Conservation (phyloP, 2,329 filamentous ascomycete species). For the Grosmannia serpens region DNA sequence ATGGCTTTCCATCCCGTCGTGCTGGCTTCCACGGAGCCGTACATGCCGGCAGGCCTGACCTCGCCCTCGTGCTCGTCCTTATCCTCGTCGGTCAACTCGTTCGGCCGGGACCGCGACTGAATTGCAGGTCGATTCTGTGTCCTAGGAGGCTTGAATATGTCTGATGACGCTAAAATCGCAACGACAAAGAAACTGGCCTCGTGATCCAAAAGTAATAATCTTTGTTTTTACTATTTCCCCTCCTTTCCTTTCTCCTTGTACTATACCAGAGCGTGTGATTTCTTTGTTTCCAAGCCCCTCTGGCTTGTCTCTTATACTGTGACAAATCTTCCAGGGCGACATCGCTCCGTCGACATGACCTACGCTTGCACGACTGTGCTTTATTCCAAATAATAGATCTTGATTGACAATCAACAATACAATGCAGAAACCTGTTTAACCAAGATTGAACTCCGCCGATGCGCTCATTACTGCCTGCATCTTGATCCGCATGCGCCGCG, state of each 20-base stretch:
- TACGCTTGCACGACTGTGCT: no score
- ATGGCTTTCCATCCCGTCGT: conserved; percentile 8
- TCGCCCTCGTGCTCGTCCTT: conserved; percentile 8
- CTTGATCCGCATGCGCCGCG: conserved; percentile 37
- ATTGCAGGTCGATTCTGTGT: not conserved
- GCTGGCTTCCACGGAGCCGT: conserved; percentile 9
- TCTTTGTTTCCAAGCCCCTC: not conserved
- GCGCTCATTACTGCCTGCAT: conserved; percentile 16
- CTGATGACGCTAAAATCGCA: not conserved
- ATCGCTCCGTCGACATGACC: not conserved
- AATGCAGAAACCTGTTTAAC: conserved; percentile 1
- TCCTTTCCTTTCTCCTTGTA: not conserved
- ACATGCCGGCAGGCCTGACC: conserved; percentile 7
- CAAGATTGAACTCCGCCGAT: conserved; percentile 16
- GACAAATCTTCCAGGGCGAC: not conserved
- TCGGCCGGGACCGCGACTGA: not conserved
- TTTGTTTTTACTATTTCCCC: not conserved
- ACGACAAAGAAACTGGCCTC: not conserved
- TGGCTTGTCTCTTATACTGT: not conserved
- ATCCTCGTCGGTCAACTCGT: conserved; percentile 3
- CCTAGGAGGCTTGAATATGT: no score
- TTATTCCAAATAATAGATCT: not conserved
- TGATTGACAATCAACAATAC: not conserved
- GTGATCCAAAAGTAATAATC: not conserved
- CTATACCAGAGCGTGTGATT: not conserved